Conservation (phyloP, 2,329 filamentous ascomycete species). For the Paecilomyces variotii region DNA sequence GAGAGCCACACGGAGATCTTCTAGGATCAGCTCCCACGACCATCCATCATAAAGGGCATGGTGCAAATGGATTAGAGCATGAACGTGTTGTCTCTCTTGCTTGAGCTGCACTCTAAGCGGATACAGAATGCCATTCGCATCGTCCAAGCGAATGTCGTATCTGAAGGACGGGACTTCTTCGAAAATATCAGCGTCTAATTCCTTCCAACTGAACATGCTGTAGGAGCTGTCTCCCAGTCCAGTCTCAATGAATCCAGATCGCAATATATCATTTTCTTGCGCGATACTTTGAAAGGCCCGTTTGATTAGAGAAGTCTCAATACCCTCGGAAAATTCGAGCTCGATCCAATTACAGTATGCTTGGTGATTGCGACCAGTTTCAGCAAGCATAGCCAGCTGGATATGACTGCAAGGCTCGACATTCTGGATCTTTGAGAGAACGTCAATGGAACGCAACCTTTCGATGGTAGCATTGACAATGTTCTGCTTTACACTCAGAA, state of each 20-base stretch:
- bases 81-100: slow-evolving; percentile 10
- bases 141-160: slow-evolving; percentile 30
- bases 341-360: slow-evolving; percentile 75
- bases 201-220: slow-evolving; percentile 57
- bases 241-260: slow-evolving; percentile 62
- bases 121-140: slow-evolving; percentile 38
- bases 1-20: slow-evolving; percentile 55
- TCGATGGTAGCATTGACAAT: slow-evolving; percentile 25
- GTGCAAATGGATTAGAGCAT: slow-evolving; percentile 55
- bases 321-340: slow-evolving; percentile 44
- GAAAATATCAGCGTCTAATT: slow-evolving; percentile 39
- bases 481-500: slow-evolving; percentile 11
- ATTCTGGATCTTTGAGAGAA: slow-evolving; percentile 20
- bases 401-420: slow-evolving; percentile 60
- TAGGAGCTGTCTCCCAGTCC: slow-evolving; percentile 41
- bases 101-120: slow-evolving; percentile 58
- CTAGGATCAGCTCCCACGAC: slow-evolving; percentile 68
- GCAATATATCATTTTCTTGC: slow-evolving; percentile 56
- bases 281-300: slow-evolving; percentile 45
- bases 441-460: slow-evolving; percentile 32
- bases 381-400: slow-evolving; percentile 71
- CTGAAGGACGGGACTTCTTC: slow-evolving; percentile 31
- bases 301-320: slow-evolving; percentile 34
- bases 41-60: slow-evolving; percentile 91
- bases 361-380: slow-evolving; percentile 52